These are phyloP conservation scores for Aleurites moluccanus DNA, from an alignment of 441 rosid species.

Conservation along the genomic window DNA sequence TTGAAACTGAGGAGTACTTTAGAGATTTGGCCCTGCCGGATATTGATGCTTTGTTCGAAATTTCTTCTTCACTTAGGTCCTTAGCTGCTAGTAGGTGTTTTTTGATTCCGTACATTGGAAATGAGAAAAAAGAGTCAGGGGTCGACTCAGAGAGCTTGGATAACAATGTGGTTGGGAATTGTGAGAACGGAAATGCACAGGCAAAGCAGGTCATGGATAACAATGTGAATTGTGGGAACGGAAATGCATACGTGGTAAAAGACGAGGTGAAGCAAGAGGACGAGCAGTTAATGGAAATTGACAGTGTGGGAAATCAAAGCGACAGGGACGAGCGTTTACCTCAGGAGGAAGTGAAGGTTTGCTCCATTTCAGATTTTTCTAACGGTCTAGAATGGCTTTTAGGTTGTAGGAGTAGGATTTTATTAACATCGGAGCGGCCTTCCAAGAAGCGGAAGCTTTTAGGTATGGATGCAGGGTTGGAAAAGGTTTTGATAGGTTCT, in stretches of 20 bases:
- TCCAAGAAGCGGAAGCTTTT: conserved; percentile 84
- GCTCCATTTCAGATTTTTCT: conserved; percentile 35
- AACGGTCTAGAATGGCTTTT: conserved; percentile 80
- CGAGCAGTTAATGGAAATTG: conserved; percentile 46
- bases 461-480: conserved; percentile 81
- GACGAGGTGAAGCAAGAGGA: conserved; percentile 34
- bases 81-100: conserved; percentile 48
- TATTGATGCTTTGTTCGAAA: conserved; percentile 56
- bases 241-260: conserved; percentile 22
- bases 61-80: conserved; percentile 43
- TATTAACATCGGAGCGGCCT: conserved; percentile 85
- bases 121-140: conserved; percentile 25
- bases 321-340: conserved; percentile 22
- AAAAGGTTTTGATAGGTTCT: conserved; percentile 56
- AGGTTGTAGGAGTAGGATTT: conserved; percentile 72
- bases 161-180: conserved; percentile 23
- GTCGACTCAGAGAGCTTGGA: background rate
- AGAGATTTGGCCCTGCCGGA: conserved; percentile 74
- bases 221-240: conserved; percentile 19
- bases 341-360: conserved; percentile 30
- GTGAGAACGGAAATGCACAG: conserved; percentile 8
- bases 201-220: conserved; percentile 1
- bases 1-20: conserved; percentile 72
- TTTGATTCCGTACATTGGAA: conserved; percentile 43
- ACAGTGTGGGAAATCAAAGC: conserved; percentile 28